Evolutionary conservation across 1,284 basidiomycete genomes (phyloP).

Genomic region (Austroboletus olivaceoglutinosus): DNA sequence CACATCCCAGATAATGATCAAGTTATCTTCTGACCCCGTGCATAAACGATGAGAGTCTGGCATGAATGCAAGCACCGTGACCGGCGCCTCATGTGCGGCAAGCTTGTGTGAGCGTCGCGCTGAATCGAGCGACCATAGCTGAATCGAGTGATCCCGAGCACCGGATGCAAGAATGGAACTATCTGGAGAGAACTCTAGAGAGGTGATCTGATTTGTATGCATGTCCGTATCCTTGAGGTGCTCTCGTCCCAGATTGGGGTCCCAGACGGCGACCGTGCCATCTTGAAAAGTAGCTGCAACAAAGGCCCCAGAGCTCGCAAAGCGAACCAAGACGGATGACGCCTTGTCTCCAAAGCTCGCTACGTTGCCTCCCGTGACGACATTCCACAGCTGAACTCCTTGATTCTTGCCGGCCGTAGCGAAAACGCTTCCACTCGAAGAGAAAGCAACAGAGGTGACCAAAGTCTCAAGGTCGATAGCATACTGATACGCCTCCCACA

Average conservation of each 20-base stretch:
- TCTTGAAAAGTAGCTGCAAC: slow-evolving; percentile 12
- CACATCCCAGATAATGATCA: slow-evolving; percentile 11
- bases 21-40: slow-evolving; percentile 14
- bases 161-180: slow-evolving; percentile 12
- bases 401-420: slow-evolving; percentile 11
- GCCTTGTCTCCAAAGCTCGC: slow-evolving; percentile 12
- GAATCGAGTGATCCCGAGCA: slow-evolving; percentile 13
- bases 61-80: slow-evolving; percentile 5
- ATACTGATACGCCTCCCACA: slow-evolving; percentile 9
- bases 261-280: slow-evolving; percentile 18
- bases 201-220: slow-evolving; percentile 9
- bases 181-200: slow-evolving; percentile 17
- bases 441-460: slow-evolving; percentile 12
- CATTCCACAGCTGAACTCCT: slow-evolving; percentile 20
- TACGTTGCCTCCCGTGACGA: slow-evolving; percentile 12
- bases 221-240: slow-evolving; percentile 3
- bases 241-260: slow-evolving; percentile 13
- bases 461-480: slow-evolving; percentile 3
- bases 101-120: slow-evolving; percentile 9
- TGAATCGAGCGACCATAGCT: slow-evolving; percentile 12
- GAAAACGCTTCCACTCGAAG: slow-evolving; percentile 7
- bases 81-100: slow-evolving; percentile 7
- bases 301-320: slow-evolving; percentile 12
- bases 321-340: slow-evolving; percentile 13
- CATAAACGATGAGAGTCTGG: slow-evolving; percentile 7